These are phyloP conservation scores for Tolypocladium endophyticum DNA, from an alignment of 2,329 filamentous ascomycete species.

Conservation along the genomic window DNA sequence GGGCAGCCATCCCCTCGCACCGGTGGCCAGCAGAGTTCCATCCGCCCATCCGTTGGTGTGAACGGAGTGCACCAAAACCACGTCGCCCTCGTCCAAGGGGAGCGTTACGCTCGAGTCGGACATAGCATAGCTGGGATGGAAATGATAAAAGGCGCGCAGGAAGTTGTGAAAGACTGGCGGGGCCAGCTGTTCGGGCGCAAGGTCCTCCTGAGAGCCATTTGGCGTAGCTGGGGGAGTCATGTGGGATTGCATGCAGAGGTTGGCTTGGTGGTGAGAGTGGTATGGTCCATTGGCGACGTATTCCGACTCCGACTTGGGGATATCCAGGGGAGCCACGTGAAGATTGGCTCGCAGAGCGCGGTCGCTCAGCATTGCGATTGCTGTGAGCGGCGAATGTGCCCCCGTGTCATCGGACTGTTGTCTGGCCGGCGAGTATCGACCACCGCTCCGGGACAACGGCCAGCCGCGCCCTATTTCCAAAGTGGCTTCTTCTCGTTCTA, in stretches of 20 bases:
- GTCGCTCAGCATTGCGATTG: slow-evolving; percentile 27
- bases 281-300: slow-evolving; percentile 18
- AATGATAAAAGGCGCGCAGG: slow-evolving; percentile 86
- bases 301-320: slow-evolving; percentile 31
- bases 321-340: slow-evolving; percentile 48
- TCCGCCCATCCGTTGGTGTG: slow-evolving; percentile 99
- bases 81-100: slow-evolving; percentile 79
- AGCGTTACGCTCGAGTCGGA: slow-evolving; percentile 82
- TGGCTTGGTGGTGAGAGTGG: slow-evolving; percentile 20
- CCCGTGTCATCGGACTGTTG: slow-evolving; percentile 18
- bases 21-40: slow-evolving; percentile 77
- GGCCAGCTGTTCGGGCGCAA: slow-evolving; percentile 29
- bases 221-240: slow-evolving; percentile 73
- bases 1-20: slow-evolving; percentile 86
- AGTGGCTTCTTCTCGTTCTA: not conserved
- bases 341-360: slow-evolving; percentile 44
- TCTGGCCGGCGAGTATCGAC: slow-evolving; percentile 2
- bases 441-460: slow-evolving; percentile 6
- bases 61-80: slow-evolving; percentile 89
- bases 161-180: slow-evolving; percentile 83
- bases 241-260: slow-evolving; percentile 41
- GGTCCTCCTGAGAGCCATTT: slow-evolving; percentile 53
- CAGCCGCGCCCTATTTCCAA: not conserved
- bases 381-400: slow-evolving; percentile 12
- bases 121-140: slow-evolving; percentile 67